A percentile compares a stretch with the other conserved stretches of the same genome.
Conservation (phyloP, 805 yeast species). For the Saturnispora besseyi region DNA sequence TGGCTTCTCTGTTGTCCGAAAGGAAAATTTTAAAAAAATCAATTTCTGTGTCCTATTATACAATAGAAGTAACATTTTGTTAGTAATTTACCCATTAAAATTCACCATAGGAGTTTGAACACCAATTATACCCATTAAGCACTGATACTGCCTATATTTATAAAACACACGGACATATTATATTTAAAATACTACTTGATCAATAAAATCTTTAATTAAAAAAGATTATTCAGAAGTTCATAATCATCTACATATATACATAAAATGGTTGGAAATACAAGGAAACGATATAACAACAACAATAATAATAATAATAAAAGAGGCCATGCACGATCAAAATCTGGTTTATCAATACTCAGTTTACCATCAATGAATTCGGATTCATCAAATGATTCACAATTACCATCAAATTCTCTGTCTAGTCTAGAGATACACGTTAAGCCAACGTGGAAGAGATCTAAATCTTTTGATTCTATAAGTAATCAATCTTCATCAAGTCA, state of each 20-base stretch:
- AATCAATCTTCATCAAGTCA: background rate
- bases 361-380: background rate
- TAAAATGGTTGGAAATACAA: background rate
- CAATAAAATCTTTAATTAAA: too few species aligned
- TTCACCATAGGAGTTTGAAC: too few species aligned
- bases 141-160: too few species aligned
- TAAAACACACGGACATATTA: too few species aligned
- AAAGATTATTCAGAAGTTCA: too few species aligned
- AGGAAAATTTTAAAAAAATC: background rate
- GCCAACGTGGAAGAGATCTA: conserved; percentile 6
- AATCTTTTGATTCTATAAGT: conserved; percentile 8
- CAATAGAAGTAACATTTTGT: background rate
- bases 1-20: background rate
- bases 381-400: background rate
- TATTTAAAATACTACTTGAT: too few species aligned
- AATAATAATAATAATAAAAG: background rate
- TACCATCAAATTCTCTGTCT: background rate
- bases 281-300: background rate
- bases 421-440: background rate
- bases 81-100: background rate
- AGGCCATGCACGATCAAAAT: conserved; percentile 4
- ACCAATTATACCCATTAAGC: background rate
- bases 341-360: background rate
- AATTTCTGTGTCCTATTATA: background rate
- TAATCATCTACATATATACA: background rate